Evolutionary conservation across 805 yeast genomes (phyloP), one percentile per base, ranked within the genome.

Genomic region (Diddensiella santjacobensis): DNA sequence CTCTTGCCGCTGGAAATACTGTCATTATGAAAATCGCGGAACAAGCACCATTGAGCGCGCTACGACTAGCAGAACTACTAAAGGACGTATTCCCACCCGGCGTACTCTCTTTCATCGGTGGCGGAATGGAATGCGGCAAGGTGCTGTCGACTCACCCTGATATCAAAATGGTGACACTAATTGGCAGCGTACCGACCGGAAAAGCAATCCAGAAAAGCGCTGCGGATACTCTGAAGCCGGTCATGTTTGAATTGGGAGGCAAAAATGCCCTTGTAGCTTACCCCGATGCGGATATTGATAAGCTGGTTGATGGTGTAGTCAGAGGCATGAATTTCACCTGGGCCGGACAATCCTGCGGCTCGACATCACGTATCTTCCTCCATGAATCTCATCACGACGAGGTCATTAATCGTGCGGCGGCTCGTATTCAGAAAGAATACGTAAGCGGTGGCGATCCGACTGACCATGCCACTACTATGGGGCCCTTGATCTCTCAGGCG

Each of bases 311-410:
- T 53, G 78, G 80, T 73, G 81, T 87, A 54, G 75, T 85, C 42
- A 65, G 77, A 47, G 96, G 96, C 65, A 86, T 88, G 61, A 86
- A 85, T 77, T 87, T 78, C 76, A 90, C 90, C 75, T 81, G 89
- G 63, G 97, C 38, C 63, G 97, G 97, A 70, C 96, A 89, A 73
- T 93, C 87, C 45, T 89, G 97, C 71, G 83, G 89, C 61, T 96
- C 96, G 19, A 90, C 95, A 56, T 88, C 96, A 37, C 83, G 97
- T 71, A 71, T 89, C 52, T 85, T 84, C 65, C 83, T 89, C 47
- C 96, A 90, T 68, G 90, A 84, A 54, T 77, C 79, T 30, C 72
- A 87, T 55, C 84, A 89, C 69, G 95, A 89, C 51, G 72, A 79
- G 62, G 78, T 88, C 52, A 63, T 87, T 49, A 70, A 70, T 30